Evolutionary conservation across 768 basidiomycete genomes (phyloP).

Genomic region (Leccinum barrowsii): DNA sequence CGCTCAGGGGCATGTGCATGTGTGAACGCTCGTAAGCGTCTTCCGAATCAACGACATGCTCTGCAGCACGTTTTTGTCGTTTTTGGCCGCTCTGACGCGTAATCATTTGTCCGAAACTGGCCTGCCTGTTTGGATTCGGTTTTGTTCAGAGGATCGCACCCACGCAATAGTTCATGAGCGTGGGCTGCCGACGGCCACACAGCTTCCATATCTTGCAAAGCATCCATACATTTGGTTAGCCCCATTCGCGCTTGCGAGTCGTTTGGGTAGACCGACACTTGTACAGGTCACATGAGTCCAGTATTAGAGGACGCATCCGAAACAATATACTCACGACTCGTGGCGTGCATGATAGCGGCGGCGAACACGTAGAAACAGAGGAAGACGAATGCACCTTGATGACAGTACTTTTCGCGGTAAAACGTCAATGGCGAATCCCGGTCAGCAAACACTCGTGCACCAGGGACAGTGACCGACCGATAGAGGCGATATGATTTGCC

Average conservation of each 20-base stretch:
- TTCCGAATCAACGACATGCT: constrained; percentile 43
- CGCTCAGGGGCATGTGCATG: constrained; percentile 9
- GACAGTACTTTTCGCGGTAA: constrained; percentile 60
- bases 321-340: constrained; percentile 49
- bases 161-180: constrained; percentile 67
- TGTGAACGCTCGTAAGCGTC: constrained; percentile 25
- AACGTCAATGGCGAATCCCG: constrained; percentile 39
- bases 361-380: constrained; percentile 78
- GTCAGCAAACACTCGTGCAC: neutral
- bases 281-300: too few relatives aligned
- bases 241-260: too few relatives aligned
- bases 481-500: constrained; percentile 74
- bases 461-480: constrained; percentile 39
- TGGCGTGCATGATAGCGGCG: constrained; percentile 76
- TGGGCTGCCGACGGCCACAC: constrained; percentile 78
- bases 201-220: constrained; percentile 55
- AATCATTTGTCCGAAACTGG: constrained; percentile 9
- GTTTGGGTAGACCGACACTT: too few relatives aligned
- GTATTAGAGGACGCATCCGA: neutral
- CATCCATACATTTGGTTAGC: too few relatives aligned
- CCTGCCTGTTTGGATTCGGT: neutral
- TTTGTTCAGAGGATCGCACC: constrained; percentile 42
- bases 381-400: constrained; percentile 65
- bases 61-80: constrained; percentile 59
- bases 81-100: constrained; percentile 24